Base-by-base conservation (phyloP, 768 basidiomycete species). In the Boletus pseudo-olivaceus region DNA sequence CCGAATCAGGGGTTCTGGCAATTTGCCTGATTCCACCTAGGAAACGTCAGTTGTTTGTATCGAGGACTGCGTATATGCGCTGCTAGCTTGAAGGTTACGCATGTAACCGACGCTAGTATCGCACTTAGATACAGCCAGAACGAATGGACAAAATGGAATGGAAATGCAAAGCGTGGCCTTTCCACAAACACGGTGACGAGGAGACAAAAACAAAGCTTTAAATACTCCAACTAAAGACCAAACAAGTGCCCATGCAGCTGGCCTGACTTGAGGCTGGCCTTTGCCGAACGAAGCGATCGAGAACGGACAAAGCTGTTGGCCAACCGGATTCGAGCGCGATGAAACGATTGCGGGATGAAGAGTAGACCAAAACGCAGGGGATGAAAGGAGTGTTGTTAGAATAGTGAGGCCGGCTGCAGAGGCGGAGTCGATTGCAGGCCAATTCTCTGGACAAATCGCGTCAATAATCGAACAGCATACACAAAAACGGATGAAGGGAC, bases 211-310 rank as follows among this genome's bases (percentile, higher is more conserved):
- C 62, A 33, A 56, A 80, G 83, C 81, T 72, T 81, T 78, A 71
- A 76, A 26, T 50, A 67, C 41, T 67, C 68, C n/a, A 82, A 62
- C 29, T 40, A 67, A 19, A 84, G 61, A 9, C 69, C 66, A 51
- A 76, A 77, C 11, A 88, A 64, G 8, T 85, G 59, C 62, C 87
- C 93, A 96, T 0, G 83, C 82, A 11, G 85, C 78, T 64, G 83
- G 80, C 17, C 93, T 80, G 30, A 93, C 86, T 38, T 76, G 77
- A 3, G 91, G 88, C 60, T 93, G 90, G 3, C 68, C 75, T 33
- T 72, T 74, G 1, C 90, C 90, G 57, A 88, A 68, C 15, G 59
- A 53, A n/a, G 35, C 46, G 1, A 23, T 20, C 11, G 63, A 57
- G 9, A 61, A 63, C 5, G 60, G 53, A 47, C 61, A 65, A 9